Conservation (phyloP, 495 filamentous ascomycete species). For the Penicillium samsonianum region DNA sequence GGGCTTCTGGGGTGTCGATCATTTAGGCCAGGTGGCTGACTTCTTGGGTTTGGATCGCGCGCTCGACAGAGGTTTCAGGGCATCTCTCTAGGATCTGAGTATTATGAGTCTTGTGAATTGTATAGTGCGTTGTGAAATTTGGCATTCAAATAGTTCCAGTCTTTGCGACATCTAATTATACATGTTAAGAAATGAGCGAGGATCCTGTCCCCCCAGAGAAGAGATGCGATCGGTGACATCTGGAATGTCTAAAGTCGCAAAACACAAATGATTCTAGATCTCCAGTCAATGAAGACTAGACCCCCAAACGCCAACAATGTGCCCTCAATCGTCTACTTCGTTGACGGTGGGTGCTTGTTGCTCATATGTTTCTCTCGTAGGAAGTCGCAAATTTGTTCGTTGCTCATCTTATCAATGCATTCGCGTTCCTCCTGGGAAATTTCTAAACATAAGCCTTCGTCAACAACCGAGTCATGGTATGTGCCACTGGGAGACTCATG, state of each 20-base stretch:
- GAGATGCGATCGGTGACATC: not conserved
- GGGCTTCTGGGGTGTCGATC: conserved; percentile 70
- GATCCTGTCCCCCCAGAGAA: conserved; percentile 6
- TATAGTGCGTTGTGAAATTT: not conserved
- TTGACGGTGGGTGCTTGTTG: not conserved
- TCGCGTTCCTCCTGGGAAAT: conserved; percentile 2
- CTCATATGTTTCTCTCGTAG: conserved; percentile 14
- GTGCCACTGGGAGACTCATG: not conserved
- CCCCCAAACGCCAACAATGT: not conserved
- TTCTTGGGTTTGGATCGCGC: conserved; percentile 57
- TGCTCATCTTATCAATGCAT: conserved; percentile 7
- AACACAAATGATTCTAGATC: not conserved
- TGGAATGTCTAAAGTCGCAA: not conserved
- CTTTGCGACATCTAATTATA: not conserved
- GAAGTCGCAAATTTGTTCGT: conserved; percentile 12
- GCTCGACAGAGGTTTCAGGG: conserved; percentile 33
- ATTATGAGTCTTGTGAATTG: not conserved
- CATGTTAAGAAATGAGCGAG: not conserved
- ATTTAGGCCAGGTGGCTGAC: conserved; percentile 62
- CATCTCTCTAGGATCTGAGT: conserved; percentile 23
- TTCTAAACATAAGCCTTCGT: not conserved
- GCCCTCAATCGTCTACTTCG: not conserved
- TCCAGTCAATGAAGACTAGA: conserved; percentile 9
- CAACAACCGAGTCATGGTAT: not conserved
- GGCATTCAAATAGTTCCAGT: not conserved